Conservation (phyloP, 2,329 filamentous ascomycete genomes). For the Talaromyces atroroseus region DNA sequence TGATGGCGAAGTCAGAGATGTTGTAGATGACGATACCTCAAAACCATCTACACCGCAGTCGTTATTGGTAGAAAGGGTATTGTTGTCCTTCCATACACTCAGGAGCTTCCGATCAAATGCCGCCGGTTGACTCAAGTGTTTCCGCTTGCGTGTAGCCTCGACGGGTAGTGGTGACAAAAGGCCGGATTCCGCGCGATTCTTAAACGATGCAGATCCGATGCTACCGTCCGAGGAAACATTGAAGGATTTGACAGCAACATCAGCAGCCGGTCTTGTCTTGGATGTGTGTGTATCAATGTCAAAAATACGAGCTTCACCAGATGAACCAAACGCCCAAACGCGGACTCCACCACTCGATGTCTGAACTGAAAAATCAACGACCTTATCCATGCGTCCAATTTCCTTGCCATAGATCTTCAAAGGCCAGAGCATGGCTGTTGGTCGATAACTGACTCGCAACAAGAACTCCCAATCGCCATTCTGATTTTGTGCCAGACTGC, state of each 20-base stretch:
- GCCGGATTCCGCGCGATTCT: conserved; percentile 15
- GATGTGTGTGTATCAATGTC: conserved; percentile 36
- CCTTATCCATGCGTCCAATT: conserved; percentile 41
- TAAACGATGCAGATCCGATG: conserved; percentile 17
- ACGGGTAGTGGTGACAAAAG: conserved; percentile 8
- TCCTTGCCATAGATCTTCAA: conserved; percentile 46
- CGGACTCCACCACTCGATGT: conserved; percentile 37
- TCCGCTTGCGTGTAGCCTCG: conserved; percentile 24
- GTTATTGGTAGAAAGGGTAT: not conserved
- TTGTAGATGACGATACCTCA: not conserved
- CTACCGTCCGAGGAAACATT: conserved; percentile 24
- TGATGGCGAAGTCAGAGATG: not conserved
- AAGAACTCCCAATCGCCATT: conserved; percentile 39
- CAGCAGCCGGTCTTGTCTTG: conserved; percentile 7
- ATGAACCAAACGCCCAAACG: conserved; percentile 49
- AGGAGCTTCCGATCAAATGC: conserved; percentile 19
- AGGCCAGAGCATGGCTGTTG: conserved; percentile 42
- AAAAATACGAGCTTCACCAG: conserved; percentile 44
- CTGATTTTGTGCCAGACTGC: conserved; percentile 29
- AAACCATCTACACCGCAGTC: not conserved
- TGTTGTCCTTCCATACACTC: conserved; percentile 3
- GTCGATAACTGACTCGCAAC: conserved; percentile 31
- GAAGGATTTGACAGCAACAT: conserved; percentile 22
- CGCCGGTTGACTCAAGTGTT: conserved; percentile 18
- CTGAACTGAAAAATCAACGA: conserved; percentile 50